These are phyloP conservation scores for Oryza nivara DNA, from an alignment of 176 grass and related monocot genomes.

Conservation along the genomic window DNA sequence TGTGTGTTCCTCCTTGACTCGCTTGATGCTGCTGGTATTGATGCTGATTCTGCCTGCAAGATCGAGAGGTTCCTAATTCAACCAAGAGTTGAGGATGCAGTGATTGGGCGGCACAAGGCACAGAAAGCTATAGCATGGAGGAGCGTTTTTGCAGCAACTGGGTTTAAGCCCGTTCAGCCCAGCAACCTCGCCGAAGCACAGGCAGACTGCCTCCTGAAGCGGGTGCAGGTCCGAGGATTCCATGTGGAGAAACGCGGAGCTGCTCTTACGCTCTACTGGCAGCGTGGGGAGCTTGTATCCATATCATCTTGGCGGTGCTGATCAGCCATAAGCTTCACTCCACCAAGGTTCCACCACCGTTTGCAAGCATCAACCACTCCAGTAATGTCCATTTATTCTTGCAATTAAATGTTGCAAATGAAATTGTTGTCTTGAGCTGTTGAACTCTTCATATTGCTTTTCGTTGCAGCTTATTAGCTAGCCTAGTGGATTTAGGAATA, in stretches of 20 bases:
- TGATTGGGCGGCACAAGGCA: conserved; percentile 57
- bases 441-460: conserved; percentile 32
- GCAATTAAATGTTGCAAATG: conserved; percentile 46
- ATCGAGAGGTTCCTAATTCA: conserved; percentile 82
- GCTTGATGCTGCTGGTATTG: conserved; percentile 70
- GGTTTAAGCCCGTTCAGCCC: conserved; percentile 57
- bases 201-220: conserved; percentile 80
- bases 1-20: conserved; percentile 84
- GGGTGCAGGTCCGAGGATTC: conserved; percentile 84
- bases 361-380: conserved; percentile 38
- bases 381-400: conserved; percentile 57
- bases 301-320: conserved; percentile 87
- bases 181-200: conserved; percentile 76
- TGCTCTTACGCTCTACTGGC: conserved; percentile 76
- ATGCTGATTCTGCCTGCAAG: conserved; percentile 62
- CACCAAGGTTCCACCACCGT: background rate
- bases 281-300: conserved; percentile 65
- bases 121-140: conserved; percentile 65
- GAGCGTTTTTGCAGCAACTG: conserved; percentile 62
- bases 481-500: conserved; percentile 45
- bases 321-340: conserved; percentile 11
- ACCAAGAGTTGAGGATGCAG: conserved; percentile 65
- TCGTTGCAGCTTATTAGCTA: conserved; percentile 51
- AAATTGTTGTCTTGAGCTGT: conserved; percentile 33
- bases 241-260: conserved; percentile 74